These are phyloP conservation scores for Zea mays DNA, from an alignment of 176 grass and related monocot species.

Conservation along the genomic window DNA sequence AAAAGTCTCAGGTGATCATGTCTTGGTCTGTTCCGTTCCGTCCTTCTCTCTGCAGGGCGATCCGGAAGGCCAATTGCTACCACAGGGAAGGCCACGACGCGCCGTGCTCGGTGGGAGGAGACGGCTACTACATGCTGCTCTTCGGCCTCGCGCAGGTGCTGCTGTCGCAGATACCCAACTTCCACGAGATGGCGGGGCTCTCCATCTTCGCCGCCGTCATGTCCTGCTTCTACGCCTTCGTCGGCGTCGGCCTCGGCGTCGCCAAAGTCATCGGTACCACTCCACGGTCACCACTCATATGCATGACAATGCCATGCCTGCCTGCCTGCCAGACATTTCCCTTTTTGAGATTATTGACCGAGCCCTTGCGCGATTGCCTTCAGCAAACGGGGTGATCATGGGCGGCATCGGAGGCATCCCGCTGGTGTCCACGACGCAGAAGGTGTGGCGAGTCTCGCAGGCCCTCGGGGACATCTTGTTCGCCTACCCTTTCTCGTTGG, in stretches of 20 bases:
- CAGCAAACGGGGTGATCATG: slow-evolving; percentile 66
- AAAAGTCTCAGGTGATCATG: too few species aligned
- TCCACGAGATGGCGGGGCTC: slow-evolving; percentile 79
- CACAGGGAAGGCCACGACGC: slow-evolving; percentile 63
- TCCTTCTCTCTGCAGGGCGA: slow-evolving; percentile 44
- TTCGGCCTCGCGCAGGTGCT: slow-evolving; percentile 66
- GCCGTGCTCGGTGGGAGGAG: slow-evolving; percentile 44
- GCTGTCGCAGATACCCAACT: slow-evolving; percentile 71
- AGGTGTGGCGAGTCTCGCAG: slow-evolving; percentile 77
- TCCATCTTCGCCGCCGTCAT: slow-evolving; percentile 71
- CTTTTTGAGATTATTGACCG: not conserved
- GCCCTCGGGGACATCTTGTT: slow-evolving; percentile 82
- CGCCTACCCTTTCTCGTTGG: slow-evolving; percentile 81
- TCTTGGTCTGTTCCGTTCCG: too few species aligned
- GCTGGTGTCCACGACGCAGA: slow-evolving; percentile 52
- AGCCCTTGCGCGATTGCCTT: not conserved
- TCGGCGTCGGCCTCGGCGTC: slow-evolving; percentile 69
- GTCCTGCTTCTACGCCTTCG: slow-evolving; percentile 75
- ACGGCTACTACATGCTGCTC: slow-evolving; percentile 61
- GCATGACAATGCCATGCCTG: not conserved
- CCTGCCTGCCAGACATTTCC: not conserved
- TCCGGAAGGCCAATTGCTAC: slow-evolving; percentile 70
- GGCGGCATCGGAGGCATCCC: slow-evolving; percentile 51
- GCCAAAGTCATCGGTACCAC: slow-evolving; percentile 65
- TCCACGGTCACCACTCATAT: not conserved